Evolutionary conservation across 805 yeast species (phyloP).

Genomic region (Candida qinlingensis): DNA sequence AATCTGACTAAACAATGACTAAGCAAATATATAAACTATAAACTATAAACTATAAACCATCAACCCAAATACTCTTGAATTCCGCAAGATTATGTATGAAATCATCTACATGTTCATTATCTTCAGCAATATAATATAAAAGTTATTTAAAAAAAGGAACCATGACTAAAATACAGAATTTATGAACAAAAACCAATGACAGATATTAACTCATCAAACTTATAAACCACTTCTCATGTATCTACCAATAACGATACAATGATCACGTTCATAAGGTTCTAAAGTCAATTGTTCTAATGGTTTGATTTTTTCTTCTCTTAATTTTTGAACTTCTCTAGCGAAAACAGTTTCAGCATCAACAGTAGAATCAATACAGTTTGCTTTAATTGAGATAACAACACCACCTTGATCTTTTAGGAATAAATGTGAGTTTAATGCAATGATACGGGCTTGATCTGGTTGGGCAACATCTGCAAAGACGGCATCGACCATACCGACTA

Average conservation of each 20-base stretch:
- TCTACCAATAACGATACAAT: slow-evolving; percentile 97
- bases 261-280: slow-evolving; percentile 99
- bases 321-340: slow-evolving; percentile 98
- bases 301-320: slow-evolving; percentile 97
- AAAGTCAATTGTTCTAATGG: slow-evolving; percentile 97
- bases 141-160: slow-evolving; percentile 1
- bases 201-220: slow-evolving; percentile 3
- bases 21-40: too few relatives aligned
- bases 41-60: background rate
- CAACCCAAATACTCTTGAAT: background rate
- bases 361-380: slow-evolving; percentile 99
- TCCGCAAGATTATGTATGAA: background rate
- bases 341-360: slow-evolving; percentile 99
- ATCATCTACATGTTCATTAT: background rate
- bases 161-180: slow-evolving; percentile 12
- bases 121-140: background rate
- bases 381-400: slow-evolving; percentile 97
- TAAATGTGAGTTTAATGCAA: slow-evolving; percentile 96
- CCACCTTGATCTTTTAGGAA: slow-evolving; percentile 98
- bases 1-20: too few relatives aligned
- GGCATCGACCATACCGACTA: slow-evolving; percentile 96
- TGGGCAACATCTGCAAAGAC: slow-evolving; percentile 99
- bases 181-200: slow-evolving; percentile 6
- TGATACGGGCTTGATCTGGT: slow-evolving; percentile 99
- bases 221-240: slow-evolving; percentile 83